phyloP scores from a whole-genome alignment of 1,284 basidiomycete species.

The Heterobasidion parviporum region DNA sequence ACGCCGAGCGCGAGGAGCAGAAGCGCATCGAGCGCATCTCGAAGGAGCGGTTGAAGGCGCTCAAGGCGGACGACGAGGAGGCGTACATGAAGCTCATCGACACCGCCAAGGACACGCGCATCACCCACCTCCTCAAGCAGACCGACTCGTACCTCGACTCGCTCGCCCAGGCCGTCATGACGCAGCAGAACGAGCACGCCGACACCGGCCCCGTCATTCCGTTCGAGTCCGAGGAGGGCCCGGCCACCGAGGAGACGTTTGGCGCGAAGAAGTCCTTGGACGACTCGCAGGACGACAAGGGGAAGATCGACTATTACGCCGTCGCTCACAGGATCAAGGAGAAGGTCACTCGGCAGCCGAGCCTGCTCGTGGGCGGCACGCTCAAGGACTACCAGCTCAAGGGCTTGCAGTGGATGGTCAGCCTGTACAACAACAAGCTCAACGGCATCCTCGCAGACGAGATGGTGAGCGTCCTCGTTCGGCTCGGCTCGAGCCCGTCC shows the following conservation, averaged over 20 bases:
- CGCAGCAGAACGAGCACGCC: slow-evolving; percentile 82
- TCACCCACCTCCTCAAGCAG: slow-evolving; percentile 92
- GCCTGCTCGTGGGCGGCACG: slow-evolving; percentile 75
- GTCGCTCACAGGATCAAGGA: slow-evolving; percentile 94
- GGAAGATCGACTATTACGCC: slow-evolving; percentile 94
- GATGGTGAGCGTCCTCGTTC: slow-evolving; percentile 58
- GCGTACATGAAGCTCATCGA: slow-evolving; percentile 99
- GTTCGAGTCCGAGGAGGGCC: slow-evolving; percentile 56
- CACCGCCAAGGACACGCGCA: slow-evolving; percentile 98
- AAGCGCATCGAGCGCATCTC: slow-evolving; percentile 93
- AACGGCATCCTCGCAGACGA: slow-evolving; percentile 97
- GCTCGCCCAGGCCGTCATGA: slow-evolving; percentile 89
- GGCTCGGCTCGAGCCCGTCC: slow-evolving; percentile 2
- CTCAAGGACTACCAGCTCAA: slow-evolving; percentile 93
- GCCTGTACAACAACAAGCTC: slow-evolving; percentile 96
- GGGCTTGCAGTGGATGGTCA: slow-evolving; percentile 97
- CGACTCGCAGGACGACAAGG: slow-evolving; percentile 54
- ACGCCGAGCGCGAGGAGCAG: slow-evolving; percentile 98
- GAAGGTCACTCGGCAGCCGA: slow-evolving; percentile 79
- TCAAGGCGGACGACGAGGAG: slow-evolving; percentile 98
- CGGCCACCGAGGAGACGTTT: slow-evolving; percentile 84
- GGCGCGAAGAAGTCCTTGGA: slow-evolving; percentile 70
- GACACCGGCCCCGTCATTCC: slow-evolving; percentile 13
- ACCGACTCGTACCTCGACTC: slow-evolving; percentile 95
- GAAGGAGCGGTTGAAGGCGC: slow-evolving; percentile 97